phyloP scores from a whole-genome alignment of 2,329 filamentous ascomycete genomes.

The Endoconidiophora laricicola region DNA sequence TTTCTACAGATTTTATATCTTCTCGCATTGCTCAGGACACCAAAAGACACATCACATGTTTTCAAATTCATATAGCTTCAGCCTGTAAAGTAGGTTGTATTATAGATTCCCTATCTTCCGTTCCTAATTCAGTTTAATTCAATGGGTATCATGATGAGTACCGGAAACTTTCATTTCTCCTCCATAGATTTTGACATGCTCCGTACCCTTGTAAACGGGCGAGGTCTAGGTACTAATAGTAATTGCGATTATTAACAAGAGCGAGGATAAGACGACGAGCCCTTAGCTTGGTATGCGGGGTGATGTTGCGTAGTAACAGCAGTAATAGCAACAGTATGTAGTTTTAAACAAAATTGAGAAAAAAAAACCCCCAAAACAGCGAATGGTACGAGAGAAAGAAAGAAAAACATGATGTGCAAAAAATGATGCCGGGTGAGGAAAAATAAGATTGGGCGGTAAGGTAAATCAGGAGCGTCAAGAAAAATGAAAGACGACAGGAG shows the following conservation, averaged over 20 bases:
- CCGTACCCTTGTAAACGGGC: background rate
- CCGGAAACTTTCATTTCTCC: background rate
- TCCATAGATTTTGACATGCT: background rate
- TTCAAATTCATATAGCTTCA: background rate
- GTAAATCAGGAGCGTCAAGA: background rate
- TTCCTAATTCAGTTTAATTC: background rate
- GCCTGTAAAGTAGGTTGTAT: no score
- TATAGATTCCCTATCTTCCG: no score
- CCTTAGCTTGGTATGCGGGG: no score
- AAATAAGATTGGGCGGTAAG: no score
- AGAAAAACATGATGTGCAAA: no score
- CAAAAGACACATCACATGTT: background rate
- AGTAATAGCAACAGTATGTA: background rate
- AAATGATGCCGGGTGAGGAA: no score
- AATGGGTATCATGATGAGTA: background rate
- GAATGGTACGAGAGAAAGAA: no score
- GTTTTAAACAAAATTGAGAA: no score
- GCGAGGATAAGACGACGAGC: no score
- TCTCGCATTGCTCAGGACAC: no score
- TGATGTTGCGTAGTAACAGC: background rate
- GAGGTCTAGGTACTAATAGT: background rate
- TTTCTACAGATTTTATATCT: no score
- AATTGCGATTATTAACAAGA: background rate
- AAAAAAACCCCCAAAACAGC: no score
- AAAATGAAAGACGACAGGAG: background rate